Conservation (phyloP, 75 land plant genomes). For the Chamaecyparis obtusa region DNA sequence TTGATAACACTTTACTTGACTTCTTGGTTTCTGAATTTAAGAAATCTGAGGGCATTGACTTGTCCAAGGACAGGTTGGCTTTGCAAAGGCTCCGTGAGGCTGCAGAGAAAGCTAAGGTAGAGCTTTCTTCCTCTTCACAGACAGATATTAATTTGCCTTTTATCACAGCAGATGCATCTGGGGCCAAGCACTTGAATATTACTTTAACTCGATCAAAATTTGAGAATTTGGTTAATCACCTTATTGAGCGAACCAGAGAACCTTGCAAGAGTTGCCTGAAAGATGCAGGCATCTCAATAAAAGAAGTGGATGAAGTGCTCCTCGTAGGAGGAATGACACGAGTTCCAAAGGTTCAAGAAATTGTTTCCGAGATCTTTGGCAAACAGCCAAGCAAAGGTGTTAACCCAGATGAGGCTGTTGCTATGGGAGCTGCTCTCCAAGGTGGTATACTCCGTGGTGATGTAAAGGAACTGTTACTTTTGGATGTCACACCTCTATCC, state of each 20-base stretch:
- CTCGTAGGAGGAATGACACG: conserved; percentile 83
- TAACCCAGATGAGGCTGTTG: conserved; percentile 77
- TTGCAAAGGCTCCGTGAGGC: conserved; percentile 77
- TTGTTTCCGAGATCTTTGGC: conserved; percentile 61
- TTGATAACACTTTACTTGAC: conserved; percentile 70
- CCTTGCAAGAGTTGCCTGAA: conserved; percentile 76
- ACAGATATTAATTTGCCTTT: conserved; percentile 80
- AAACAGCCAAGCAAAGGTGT: conserved; percentile 80
- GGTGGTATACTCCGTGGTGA: conserved; percentile 68
- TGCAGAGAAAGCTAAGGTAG: conserved; percentile 81
- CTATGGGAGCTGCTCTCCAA: conserved; percentile 81
- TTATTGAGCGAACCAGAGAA: conserved; percentile 66
- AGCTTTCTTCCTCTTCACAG: conserved; percentile 72
- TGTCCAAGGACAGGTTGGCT: conserved; percentile 68
- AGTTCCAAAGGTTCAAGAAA: conserved; percentile 76
- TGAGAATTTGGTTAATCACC: conserved; percentile 58
- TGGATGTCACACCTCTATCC: conserved; percentile 66
- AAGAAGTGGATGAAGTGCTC: conserved; percentile 75
- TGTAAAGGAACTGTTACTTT: conserved; percentile 62
- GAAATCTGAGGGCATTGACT: conserved; percentile 65
- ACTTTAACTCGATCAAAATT: conserved; percentile 72
- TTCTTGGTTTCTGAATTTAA: conserved; percentile 65
- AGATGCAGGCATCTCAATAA: conserved; percentile 61
- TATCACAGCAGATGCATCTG: conserved; percentile 79
- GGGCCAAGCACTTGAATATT: conserved; percentile 76